phyloP scores from a whole-genome alignment of 2,329 filamentous ascomycete genomes.

The Exserohilum turcica region DNA sequence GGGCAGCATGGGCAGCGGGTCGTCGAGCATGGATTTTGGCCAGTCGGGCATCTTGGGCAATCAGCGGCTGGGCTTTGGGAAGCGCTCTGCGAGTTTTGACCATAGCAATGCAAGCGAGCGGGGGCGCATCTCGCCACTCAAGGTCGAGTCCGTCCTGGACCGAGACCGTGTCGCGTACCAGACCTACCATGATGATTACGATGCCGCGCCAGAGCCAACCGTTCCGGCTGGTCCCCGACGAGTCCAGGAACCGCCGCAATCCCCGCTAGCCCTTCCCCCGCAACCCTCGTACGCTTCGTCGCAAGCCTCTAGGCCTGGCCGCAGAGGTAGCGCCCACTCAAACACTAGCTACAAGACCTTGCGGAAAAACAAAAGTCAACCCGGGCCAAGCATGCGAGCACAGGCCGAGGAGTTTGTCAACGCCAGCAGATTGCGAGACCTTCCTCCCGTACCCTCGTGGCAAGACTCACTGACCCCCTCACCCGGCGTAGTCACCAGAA shows the following conservation, averaged over 20 bases:
- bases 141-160: constrained; percentile 53
- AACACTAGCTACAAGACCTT: constrained; percentile 54
- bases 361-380: constrained; percentile 51
- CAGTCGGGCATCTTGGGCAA: constrained; percentile 63
- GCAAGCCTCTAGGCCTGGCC: constrained; percentile 52
- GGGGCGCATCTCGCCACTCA: constrained; percentile 28
- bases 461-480: constrained; percentile 59
- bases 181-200: constrained; percentile 64
- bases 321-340: constrained; percentile 65
- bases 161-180: constrained; percentile 52
- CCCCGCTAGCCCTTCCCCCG: constrained; percentile 46
- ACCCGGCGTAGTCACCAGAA: constrained; percentile 59
- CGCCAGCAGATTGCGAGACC: constrained; percentile 49
- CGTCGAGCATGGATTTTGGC: constrained; percentile 69
- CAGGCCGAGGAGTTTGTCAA: constrained; percentile 57
- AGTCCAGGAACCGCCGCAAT: constrained; percentile 50
- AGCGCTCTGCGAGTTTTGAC: constrained; percentile 78
- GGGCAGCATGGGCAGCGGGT: constrained; percentile 73
- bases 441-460: constrained; percentile 53
- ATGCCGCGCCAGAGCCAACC: constrained; percentile 84
- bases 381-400: constrained; percentile 50
- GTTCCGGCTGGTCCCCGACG: constrained; percentile 78
- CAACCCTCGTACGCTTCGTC: constrained; percentile 49
- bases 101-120: constrained; percentile 39
- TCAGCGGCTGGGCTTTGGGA: constrained; percentile 61